A percentile compares a stretch with the other conserved stretches of the same genome.
These are phyloP conservation scores for Rhododendron ovatum DNA, from an alignment of 148 eudicot genomes.

Conservation along the genomic window DNA sequence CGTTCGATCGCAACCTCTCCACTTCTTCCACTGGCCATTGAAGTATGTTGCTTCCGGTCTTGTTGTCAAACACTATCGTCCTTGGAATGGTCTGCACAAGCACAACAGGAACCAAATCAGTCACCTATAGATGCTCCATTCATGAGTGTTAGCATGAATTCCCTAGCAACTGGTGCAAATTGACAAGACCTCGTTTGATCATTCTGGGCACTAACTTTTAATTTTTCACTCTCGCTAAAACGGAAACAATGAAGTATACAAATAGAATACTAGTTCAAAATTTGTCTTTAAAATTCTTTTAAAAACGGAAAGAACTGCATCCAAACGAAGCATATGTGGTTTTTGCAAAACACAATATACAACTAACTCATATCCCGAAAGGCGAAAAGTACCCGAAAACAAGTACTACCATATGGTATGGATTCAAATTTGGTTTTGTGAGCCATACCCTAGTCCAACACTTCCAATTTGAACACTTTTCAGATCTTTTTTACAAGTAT, in stretches of 20 bases:
- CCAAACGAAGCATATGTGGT: neutral
- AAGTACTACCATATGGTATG: neutral
- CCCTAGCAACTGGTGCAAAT: neutral
- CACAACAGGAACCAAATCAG: neutral
- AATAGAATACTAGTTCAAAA: neutral
- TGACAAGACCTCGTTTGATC: neutral
- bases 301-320: neutral
- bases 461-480: neutral
- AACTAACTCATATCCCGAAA: too few species aligned
- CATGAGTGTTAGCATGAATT: neutral
- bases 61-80: slow-evolving; percentile 58
- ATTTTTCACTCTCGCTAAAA: neutral
- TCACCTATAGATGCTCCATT: neutral
- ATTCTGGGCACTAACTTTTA: neutral
- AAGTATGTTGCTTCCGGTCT: slow-evolving; percentile 66
- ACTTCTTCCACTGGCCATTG: slow-evolving; percentile 87
- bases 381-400: too few species aligned
- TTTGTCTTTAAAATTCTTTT: neutral
- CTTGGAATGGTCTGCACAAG: slow-evolving; percentile 62
- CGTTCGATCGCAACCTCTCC: slow-evolving; percentile 48
- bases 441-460: neutral
- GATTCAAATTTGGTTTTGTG: neutral
- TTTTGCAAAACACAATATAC: too few species aligned
- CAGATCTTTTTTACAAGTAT: neutral
- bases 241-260: too few species aligned